phyloP scores from a whole-genome alignment of 2,329 filamentous ascomycete genomes.

The Alternaria postmessia region DNA sequence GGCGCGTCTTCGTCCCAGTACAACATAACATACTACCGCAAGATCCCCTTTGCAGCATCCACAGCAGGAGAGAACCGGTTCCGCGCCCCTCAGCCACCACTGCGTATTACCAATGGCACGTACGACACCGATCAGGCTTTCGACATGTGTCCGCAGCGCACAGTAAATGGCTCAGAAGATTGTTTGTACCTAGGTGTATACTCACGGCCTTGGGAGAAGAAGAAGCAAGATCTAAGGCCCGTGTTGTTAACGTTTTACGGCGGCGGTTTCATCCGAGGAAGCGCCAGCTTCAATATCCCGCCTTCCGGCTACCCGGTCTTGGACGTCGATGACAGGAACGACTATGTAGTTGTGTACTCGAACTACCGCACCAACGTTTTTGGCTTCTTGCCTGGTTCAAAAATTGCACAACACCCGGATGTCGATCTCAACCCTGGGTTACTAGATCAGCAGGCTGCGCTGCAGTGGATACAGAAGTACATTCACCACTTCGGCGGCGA shows the following conservation, averaged over 20 bases:
- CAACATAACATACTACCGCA: constrained; percentile 67
- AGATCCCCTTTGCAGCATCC: constrained; percentile 68
- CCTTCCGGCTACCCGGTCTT: constrained; percentile 66
- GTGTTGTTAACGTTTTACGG: constrained; percentile 69
- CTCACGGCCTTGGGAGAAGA: constrained; percentile 62
- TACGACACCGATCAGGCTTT: constrained; percentile 66
- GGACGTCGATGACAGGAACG: constrained; percentile 61
- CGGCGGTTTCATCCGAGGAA: constrained; percentile 68
- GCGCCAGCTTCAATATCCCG: constrained; percentile 63
- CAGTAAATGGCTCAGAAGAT: constrained; percentile 65
- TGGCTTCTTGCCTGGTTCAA: constrained; percentile 62
- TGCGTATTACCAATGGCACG: constrained; percentile 56
- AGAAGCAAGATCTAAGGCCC: constrained; percentile 55
- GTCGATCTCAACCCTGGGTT: constrained; percentile 62
- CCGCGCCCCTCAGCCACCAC: constrained; percentile 66
- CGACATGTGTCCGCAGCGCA: constrained; percentile 67
- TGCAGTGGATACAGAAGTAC: constrained; percentile 64
- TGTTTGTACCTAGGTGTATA: constrained; percentile 69
- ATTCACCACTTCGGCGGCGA: constrained; percentile 65
- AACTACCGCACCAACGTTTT: constrained; percentile 68
- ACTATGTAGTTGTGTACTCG: constrained; percentile 61
- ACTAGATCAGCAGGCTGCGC: constrained; percentile 61
- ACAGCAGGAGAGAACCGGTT: constrained; percentile 67
- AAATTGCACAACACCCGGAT: constrained; percentile 56
- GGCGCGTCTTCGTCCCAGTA: constrained; percentile 62